Base-by-base conservation (phyloP, 805 yeast genomes). In the Candida saitoana region DNA sequence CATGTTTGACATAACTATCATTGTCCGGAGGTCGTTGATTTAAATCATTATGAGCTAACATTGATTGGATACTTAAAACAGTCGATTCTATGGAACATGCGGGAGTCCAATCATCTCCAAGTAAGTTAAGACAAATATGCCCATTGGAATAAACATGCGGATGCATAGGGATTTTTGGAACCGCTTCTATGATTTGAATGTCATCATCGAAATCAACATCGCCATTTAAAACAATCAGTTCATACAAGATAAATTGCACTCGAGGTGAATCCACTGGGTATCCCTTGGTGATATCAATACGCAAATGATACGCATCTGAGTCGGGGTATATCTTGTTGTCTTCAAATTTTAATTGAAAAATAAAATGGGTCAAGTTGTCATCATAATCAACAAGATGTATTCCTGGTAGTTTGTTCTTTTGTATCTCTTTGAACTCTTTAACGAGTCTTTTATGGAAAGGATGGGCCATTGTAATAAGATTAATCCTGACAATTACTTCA, bases 101-200 rank as follows among this genome's bases (percentile, higher is more conserved):
- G 0, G 87, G 86, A 0, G 84, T 69, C 87, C 87, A 82, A 33
- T 74, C 83, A 15, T 71, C 71, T 2, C 84, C 87, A 29, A 84
- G 60, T 1, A 84, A 60, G 51, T 84, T 79, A 16, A 84, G 62
- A 54, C 91, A 84, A n/a, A 84, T 84, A 51, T 84, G 90, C 1
- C 90, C 91, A 52, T 84, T 84, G 24, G 83, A 73, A 53, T 84
- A 84, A 2, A 84, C 69, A 53, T 84, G 91, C 0, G 91, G 91
- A 53, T 84, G 89, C 2, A 82, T 50, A 1, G 91, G 91, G 3
- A 84, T 73, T 9, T 38, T 50, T 30, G 27, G 38, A 37, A 24
- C 31, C 12, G 38, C 42, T 18, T 44, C 42, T 14, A 36, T 17
- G 18, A 40, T 40, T 14, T 40, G 32, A 12, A 44, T 39, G 14